Conservation (phyloP, 345 rosid species). For the Raphanus sativus region DNA sequence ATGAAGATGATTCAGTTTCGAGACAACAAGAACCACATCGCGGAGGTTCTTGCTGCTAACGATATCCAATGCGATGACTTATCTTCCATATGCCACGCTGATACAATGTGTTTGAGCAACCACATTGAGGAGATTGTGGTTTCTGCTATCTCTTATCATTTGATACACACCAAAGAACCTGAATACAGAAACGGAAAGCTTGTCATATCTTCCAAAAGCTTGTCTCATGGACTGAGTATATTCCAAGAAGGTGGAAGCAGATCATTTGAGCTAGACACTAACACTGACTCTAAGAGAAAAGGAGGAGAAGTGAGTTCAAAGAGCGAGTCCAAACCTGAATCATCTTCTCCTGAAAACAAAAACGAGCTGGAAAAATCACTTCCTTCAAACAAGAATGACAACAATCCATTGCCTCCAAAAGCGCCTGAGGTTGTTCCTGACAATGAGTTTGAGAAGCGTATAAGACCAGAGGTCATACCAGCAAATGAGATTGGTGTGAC, state of each 20-base stretch:
- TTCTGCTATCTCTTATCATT: slow-evolving; percentile 83
- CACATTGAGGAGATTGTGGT: slow-evolving; percentile 82
- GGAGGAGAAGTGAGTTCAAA: slow-evolving; percentile 58
- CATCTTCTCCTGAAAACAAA: slow-evolving; percentile 51
- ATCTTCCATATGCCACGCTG: slow-evolving; percentile 71
- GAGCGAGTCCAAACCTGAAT: slow-evolving; percentile 57
- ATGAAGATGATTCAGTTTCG: slow-evolving; percentile 73
- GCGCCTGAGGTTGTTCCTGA: slow-evolving; percentile 82
- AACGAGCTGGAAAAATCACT: slow-evolving; percentile 61
- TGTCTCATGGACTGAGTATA: slow-evolving; percentile 89
- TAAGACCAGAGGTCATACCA: slow-evolving; percentile 60
- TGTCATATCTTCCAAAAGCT: slow-evolving; percentile 82
- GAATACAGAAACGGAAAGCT: slow-evolving; percentile 97
- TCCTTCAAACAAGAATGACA: slow-evolving; percentile 67
- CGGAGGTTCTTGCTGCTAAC: slow-evolving; percentile 89
- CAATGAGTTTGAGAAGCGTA: slow-evolving; percentile 80
- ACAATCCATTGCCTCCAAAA: slow-evolving; percentile 56
- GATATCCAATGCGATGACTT: slow-evolving; percentile 89
- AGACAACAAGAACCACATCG: slow-evolving; percentile 91
- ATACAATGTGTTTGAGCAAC: slow-evolving; percentile 67
- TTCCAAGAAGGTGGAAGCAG: slow-evolving; percentile 80
- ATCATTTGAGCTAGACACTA: slow-evolving; percentile 67
- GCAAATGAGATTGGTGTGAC: slow-evolving; percentile 95
- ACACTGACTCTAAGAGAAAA: slow-evolving; percentile 63
- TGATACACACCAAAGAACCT: slow-evolving; percentile 69